Percentiles rank a stretch among this genome's conserved stretches.
Evolutionary conservation across 768 basidiomycete species (phyloP).

Genomic region (Boletus barrowsii): DNA sequence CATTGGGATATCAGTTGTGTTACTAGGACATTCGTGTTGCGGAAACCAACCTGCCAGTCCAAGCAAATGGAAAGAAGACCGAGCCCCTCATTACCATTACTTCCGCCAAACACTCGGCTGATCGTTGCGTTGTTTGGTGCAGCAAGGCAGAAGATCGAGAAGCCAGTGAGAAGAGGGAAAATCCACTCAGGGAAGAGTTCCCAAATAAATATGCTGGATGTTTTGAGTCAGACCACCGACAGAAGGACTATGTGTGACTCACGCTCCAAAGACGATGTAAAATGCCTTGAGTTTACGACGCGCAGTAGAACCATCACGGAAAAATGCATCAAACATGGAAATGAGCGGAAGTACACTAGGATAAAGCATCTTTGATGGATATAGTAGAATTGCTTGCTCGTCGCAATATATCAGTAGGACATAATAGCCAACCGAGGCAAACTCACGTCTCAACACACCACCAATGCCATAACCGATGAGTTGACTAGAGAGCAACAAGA

Average conservation of each 20-base stretch:
- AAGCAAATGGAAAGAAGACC: no score
- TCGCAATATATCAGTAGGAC: not conserved
- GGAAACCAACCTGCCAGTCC: no score
- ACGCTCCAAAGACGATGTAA: constrained; percentile 28
- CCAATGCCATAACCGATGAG: constrained; percentile 53
- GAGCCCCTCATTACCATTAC: no score
- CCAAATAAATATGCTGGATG: constrained; percentile 34
- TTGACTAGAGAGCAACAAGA: constrained; percentile 37
- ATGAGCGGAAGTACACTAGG: constrained; percentile 27
- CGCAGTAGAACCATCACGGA: constrained; percentile 37
- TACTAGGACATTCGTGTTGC: no score
- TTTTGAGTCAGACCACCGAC: not conserved
- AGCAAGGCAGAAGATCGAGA: constrained; percentile 51
- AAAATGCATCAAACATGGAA: constrained; percentile 36
- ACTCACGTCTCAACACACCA: constrained; percentile 47
- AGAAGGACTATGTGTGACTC: constrained; percentile 14
- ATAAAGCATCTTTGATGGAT: constrained; percentile 45
- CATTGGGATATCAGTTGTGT: no score
- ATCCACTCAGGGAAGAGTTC: constrained; percentile 29
- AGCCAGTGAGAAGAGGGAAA: constrained; percentile 61
- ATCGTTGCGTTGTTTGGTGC: no score
- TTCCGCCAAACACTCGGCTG: no score
- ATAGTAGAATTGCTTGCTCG: constrained; percentile 32
- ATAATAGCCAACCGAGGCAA: not conserved
- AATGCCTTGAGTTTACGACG: constrained; percentile 39